Percentiles rank a stretch among this genome's conserved stretches.
phyloP scores from a whole-genome alignment of 139 green algal genomes.

The Tetratostichococcus sp. region DNA sequence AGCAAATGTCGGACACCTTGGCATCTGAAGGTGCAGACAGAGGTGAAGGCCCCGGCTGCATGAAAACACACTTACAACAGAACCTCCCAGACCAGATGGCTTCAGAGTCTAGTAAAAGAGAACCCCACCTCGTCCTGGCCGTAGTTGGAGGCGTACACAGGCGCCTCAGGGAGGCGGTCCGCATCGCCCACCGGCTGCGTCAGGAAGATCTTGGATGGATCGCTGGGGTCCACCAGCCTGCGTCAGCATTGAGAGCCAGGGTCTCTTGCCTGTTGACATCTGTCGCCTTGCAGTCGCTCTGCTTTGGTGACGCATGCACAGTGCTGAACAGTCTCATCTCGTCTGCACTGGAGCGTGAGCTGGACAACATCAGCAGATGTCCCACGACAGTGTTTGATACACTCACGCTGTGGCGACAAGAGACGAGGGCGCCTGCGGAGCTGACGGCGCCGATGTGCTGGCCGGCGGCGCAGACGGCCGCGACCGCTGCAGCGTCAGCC shows the following conservation, averaged over 20 bases:
- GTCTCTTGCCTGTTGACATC: no score
- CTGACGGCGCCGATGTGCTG: no score
- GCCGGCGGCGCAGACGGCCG: not conserved
- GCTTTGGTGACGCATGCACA: no score
- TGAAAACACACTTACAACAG: no score
- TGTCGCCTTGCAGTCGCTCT: no score
- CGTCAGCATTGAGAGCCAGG: not conserved
- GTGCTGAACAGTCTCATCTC: no score
- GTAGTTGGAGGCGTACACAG: constrained; percentile 62
- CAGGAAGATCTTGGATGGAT: constrained; percentile 72
- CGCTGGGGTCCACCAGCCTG: constrained; percentile 74
- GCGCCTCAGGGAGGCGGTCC: constrained; percentile 12
- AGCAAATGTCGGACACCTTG: no score
- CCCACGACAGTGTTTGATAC: not conserved
- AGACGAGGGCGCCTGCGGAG: not conserved
- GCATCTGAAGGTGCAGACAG: no score
- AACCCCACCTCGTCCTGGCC: constrained; percentile 17
- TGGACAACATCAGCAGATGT: not conserved
- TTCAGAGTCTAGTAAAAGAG: not conserved
- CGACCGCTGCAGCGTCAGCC: not conserved
- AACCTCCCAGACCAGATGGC: no score
- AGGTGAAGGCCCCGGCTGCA: no score
- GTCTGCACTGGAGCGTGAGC: no score
- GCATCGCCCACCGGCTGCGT: constrained; percentile 51
- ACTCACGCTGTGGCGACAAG: constrained; percentile 19